Evolutionary conservation across 331 rosid species (phyloP), one percentile per base, ranked within the genome.

Genomic region (Rhamnella rubrinervis): DNA sequence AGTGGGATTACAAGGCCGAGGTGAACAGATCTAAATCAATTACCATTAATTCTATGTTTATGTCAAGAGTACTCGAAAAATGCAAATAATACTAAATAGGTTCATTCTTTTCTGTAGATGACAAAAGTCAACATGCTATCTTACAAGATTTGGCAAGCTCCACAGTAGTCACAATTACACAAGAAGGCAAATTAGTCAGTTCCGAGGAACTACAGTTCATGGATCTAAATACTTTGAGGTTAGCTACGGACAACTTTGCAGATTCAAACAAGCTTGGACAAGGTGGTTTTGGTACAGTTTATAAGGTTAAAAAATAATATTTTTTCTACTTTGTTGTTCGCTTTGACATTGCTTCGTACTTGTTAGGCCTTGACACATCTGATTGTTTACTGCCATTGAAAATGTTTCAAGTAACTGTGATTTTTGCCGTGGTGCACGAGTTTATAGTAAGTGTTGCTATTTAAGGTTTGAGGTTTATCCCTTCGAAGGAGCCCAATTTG

Each of bases 341-440:
- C 7, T 66, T 11, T 59, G 63, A 6, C 1, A 5, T 11, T 25
- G 17, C 63, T 31, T 26, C 7, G 7, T 7, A 2, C 13, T 25
- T 20, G 11, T n/a, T 5, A 8, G 9, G 1, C 11, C 12, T 9
- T 65, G 26, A 4, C 20, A 44, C 14, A 14, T 65, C 7, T 13
- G 8, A 31, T 35, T 37, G 16, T 9, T 37, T 21, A 35, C 12
- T 19, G 88, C 88, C 66, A 71, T 71, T 0, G 35, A 49, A 13
- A 69, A 78, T n/a, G 25, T 78, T 67, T 70, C 68, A 5, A 47
- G 31, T 11, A 47, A 66, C 14, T 85, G 70, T 41, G 67, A 74
- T 71, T 73, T 61, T 44, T 83, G 88, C 8, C 64, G 84, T 1
- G 96, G 96, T 2, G 91, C 84, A 3, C 74, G 91, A 71, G 77